Conservation (phyloP, 2,329 filamentous ascomycete genomes). For the Trichoderma breve region DNA sequence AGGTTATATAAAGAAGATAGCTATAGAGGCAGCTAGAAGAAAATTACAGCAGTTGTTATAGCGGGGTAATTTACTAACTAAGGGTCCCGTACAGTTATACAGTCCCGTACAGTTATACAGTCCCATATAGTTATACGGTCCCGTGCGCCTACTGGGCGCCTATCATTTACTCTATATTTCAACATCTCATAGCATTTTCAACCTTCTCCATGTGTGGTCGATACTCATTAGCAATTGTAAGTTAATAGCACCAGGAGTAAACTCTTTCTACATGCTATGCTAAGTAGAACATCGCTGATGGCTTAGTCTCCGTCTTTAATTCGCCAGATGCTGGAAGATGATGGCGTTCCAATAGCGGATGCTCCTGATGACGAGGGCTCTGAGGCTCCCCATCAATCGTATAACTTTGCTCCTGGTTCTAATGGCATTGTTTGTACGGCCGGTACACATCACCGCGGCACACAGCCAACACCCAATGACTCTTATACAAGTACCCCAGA, state of each 20-base stretch:
- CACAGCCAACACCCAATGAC: conserved; percentile 38
- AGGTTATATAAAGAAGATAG: no score
- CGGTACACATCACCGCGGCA: conserved; percentile 62
- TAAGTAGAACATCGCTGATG: not conserved
- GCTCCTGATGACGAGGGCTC: conserved; percentile 68
- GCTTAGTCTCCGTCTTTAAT: conserved; percentile 61
- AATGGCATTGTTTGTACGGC: conserved; percentile 84
- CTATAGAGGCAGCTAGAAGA: no score
- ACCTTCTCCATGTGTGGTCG: conserved; percentile 37
- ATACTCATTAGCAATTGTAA: conserved; percentile 37
- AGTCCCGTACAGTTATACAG: no score
- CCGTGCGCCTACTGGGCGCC: no score
- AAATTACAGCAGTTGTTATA: no score
- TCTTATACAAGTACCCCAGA: not conserved
- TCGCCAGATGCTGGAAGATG: conserved; percentile 67
- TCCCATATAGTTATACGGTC: no score
- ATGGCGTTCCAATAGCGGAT: conserved; percentile 70
- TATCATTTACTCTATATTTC: not conserved
- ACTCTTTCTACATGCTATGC: not conserved
- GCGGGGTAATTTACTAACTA: no score
- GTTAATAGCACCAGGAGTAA: conserved; percentile 1
- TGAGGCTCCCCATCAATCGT: conserved; percentile 64
- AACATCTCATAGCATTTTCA: not conserved
- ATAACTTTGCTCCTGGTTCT: conserved; percentile 90
- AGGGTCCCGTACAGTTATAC: no score